Base-by-base conservation (phyloP, 306 rosid genomes). In the Echinosophora koreensis region DNA sequence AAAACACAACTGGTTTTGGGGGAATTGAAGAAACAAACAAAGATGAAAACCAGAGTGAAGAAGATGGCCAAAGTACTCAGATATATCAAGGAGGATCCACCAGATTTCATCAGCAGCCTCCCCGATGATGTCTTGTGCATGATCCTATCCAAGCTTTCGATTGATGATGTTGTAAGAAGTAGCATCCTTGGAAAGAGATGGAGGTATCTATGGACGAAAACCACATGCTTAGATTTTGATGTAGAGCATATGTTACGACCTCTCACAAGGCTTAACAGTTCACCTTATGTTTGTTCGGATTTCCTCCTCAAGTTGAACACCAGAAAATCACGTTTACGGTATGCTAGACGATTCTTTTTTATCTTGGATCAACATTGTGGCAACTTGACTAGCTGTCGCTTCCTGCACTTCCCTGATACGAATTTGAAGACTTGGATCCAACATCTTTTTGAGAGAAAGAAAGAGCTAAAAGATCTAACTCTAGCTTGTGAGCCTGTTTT, bases 161-260 rank as follows among this genome's bases (percentile, higher is more conserved):
- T 69, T 1, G 74, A 32, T 8, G 74, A 50, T 2, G 74, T 32
- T 14, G 61, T 68, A 2, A 69, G 74, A 10, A 49, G 32, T 6
- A 50, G 74, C 61, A 6, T 47, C 73, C 41, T 67, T 6, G 47
- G 58, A 6, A 46, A 47, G 41, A 14, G 41, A 27, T 46, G 73
- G 41, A 14, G 22, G 27, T 3, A 0, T 12, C 5, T 67, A 6
- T 67, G 73, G 58, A 67, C 7, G 28, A 14, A 37, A 0, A 18
- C n/a, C 4, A 2, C 70, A 3, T 3, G 2, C 16, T 34, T 65
- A 5, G 34, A 39, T 18, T 9, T 65, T 8, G 70, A 65, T 65
- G 70, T 42, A 8, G 3, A 38, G 14, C 15, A 16, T 0, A 39
- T 65, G 51, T 3, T 65, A 65, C 1, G 18, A 0, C 51, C 70